Conservation (phyloP, 1,284 basidiomycete species). For the Grifola frondosa region DNA sequence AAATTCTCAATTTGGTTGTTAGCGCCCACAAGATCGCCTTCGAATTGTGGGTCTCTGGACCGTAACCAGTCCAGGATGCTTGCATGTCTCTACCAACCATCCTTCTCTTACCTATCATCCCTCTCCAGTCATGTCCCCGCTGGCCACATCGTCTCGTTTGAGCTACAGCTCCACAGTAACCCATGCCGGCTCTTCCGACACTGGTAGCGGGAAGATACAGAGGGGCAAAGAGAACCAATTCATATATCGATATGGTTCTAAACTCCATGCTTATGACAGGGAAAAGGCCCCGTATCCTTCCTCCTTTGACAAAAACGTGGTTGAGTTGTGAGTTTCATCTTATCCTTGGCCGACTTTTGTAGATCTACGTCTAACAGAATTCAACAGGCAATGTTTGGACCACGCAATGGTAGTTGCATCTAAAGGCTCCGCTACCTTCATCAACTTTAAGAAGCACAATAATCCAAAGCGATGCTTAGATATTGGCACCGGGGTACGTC, state of each 20-base stretch:
- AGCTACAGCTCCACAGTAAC: constrained; percentile 23
- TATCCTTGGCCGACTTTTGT: neutral
- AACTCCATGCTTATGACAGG: constrained; percentile 62
- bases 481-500: constrained; percentile 68
- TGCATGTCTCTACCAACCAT: constrained; percentile 6
- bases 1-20: neutral
- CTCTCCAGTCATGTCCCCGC: constrained; percentile 9
- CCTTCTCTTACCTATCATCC: constrained; percentile 13
- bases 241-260: constrained; percentile 55
- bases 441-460: constrained; percentile 44
- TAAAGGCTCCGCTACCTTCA: constrained; percentile 52
- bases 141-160: constrained; percentile 15
- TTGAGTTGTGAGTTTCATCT: constrained; percentile 57
- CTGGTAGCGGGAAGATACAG: constrained; percentile 53
- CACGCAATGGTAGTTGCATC: constrained; percentile 50
- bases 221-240: constrained; percentile 64
- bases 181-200: constrained; percentile 28
- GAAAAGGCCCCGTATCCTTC: constrained; percentile 74
- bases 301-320: constrained; percentile 60
- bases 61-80: neutral
- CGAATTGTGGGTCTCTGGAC: too few relatives aligned
- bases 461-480: constrained; percentile 56
- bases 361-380: too few relatives aligned
- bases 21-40: too few relatives aligned
- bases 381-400: constrained; percentile 60